Percentiles rank a stretch among this genome's conserved stretches.
These are phyloP conservation scores for Lasiodiplodia hormozganensis DNA, from an alignment of 2,329 filamentous ascomycete species.

Conservation along the genomic window DNA sequence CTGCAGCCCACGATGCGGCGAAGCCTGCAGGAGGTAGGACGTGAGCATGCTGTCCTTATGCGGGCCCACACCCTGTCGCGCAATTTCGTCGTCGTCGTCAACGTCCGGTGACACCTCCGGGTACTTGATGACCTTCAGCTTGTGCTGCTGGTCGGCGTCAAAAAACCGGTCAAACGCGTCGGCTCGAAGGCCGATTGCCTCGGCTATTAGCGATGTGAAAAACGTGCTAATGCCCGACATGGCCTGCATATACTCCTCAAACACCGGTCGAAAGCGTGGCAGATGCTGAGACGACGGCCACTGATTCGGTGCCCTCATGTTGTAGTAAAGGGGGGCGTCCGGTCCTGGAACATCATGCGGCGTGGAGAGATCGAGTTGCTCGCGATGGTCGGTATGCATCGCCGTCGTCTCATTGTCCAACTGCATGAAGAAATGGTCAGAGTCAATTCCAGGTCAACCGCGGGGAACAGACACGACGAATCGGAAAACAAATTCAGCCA, in stretches of 20 bases:
- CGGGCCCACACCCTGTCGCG: slow-evolving; percentile 71
- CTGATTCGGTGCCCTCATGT: slow-evolving; percentile 77
- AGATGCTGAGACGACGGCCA: slow-evolving; percentile 73
- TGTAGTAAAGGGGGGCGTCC: slow-evolving; percentile 72
- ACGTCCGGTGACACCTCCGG: slow-evolving; percentile 64
- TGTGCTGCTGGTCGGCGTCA: slow-evolving; percentile 75
- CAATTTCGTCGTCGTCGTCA: slow-evolving; percentile 57
- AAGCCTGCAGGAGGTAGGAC: slow-evolving; percentile 81
- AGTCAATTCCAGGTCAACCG: background rate
- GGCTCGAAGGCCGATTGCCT: slow-evolving; percentile 75
- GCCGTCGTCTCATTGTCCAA: slow-evolving; percentile 71
- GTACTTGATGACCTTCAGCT: slow-evolving; percentile 89
- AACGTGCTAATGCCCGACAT: slow-evolving; percentile 76
- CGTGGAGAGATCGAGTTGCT: slow-evolving; percentile 87
- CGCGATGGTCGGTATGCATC: slow-evolving; percentile 76
- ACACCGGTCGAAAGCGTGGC: slow-evolving; percentile 72
- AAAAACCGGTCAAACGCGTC: slow-evolving; percentile 81
- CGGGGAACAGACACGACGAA: background rate
- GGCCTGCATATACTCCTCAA: slow-evolving; percentile 75
- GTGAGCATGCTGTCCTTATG: slow-evolving; percentile 88
- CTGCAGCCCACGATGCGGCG: slow-evolving; percentile 76
- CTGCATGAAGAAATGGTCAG: slow-evolving; percentile 36
- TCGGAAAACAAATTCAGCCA: background rate
- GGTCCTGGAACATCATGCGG: slow-evolving; percentile 71
- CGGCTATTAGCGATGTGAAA: slow-evolving; percentile 82